A percentile compares a stretch with the other conserved stretches of the same genome.
These are phyloP conservation scores for Hypericum androsaemum DNA, from an alignment of 345 rosid species.

Conservation along the genomic window DNA sequence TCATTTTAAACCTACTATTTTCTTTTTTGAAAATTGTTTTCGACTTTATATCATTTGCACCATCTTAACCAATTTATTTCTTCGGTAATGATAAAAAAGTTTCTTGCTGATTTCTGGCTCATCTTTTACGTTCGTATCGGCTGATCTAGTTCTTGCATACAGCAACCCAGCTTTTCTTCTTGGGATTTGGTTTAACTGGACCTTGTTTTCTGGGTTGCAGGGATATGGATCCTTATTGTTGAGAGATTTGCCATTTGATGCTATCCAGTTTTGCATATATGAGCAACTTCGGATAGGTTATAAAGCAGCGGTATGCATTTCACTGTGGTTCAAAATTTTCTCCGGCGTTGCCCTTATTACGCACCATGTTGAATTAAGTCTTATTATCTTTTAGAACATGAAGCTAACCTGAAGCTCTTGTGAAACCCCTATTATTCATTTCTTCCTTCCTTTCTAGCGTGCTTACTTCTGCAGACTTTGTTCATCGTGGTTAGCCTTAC, in stretches of 20 bases:
- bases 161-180: not conserved
- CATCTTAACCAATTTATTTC: too few species aligned
- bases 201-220: conserved; percentile 24
- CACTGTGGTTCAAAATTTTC: not conserved
- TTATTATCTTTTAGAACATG: too few species aligned
- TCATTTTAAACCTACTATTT: not conserved
- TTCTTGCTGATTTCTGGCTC: too few species aligned
- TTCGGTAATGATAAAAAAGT: too few species aligned
- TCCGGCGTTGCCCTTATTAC: too few species aligned
- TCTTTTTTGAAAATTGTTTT: not conserved
- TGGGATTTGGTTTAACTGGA: not conserved
- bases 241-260: conserved; percentile 96
- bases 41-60: too few species aligned
- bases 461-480: too few species aligned
- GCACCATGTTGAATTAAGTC: too few species aligned
- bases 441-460: not conserved
- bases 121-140: not conserved
- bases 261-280: conserved; percentile 88
- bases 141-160: not conserved
- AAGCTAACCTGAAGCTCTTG: not conserved
- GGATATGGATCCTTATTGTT: conserved; percentile 82
- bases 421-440: not conserved
- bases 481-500: too few species aligned
- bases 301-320: conserved; percentile 57
- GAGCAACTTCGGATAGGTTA: conserved; percentile 91